Evolutionary conservation across 345 rosid genomes (phyloP), one percentile per base, ranked within the genome.

Genomic region (Corchorus olitorius): DNA sequence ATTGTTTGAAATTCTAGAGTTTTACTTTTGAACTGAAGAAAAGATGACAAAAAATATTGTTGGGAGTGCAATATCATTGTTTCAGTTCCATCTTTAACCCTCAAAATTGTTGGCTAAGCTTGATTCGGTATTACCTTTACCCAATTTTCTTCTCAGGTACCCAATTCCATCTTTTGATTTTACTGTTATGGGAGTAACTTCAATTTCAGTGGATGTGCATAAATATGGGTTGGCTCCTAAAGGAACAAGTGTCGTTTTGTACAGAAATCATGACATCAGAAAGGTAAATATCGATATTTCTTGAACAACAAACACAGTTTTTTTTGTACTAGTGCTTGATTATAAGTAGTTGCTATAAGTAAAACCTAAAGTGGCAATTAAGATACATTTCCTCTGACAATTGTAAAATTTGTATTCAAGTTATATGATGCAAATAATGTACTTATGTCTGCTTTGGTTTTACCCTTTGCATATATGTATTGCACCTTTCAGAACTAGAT

Each of bases 181-280:
- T 80, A 71, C 91, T 67, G 93, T 96, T 72, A 84, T 75, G 82
- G 98, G 99, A 77, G 97, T 93, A 52, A 96, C 98, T 73, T 96
- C 98, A 52, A 82, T 93, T 61, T 96, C 98, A 8, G 91, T 84
- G 49, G 99, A 96, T 78, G 97, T 93, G 72, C 99, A 92, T 86
- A 93, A 92, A 77, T 96, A 93, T 84, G 99, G 99, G 33, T 78
- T 96, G 84, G 99, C 98, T 74, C 99, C 97, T 35, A 92, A 93
- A 85, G 99, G 97, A 79, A 96, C 99, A 39, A 96, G 99, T 79
- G 76, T 89, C 65, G 97, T 93, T 79, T 86, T 95, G 58, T 95
- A 95, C 89, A 89, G 93, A 84, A 89, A 96, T 83, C 99, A 90
- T 77, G 99, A 93, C 68, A 89, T 96, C 77, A 91, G 99, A 83